Evolutionary conservation across 371 early-diverging fungal species (phyloP), one percentile per base, ranked within the genome.

Genomic region (Apophysomyces elegans): DNA sequence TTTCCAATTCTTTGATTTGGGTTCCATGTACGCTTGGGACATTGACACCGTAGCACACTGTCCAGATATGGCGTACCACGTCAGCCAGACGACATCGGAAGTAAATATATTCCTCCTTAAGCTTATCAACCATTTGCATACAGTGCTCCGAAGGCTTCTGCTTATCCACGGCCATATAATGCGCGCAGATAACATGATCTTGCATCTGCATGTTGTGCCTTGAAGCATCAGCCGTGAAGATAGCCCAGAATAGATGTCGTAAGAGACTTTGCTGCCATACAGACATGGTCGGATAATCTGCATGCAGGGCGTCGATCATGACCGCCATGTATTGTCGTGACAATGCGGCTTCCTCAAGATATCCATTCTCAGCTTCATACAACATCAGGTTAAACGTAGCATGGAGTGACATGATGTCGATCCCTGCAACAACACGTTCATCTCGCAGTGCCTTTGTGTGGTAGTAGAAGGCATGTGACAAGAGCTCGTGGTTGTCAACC

Each of bases 41-140:
- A 32, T 54, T 38, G 41, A 66, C 41, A 11, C 43, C 45, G 58
- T 71, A 71, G 36, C 71, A 71, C 37, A 39, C 39, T 13, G 63
- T 47, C 61, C 65, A 62, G n/a, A 71, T 71, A 13, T 61, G 56
- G 11, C 67, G 67, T 14, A 71, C 45, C 32, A 66, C 61, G 7
- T 63, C 67, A 14, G 71, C 71, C 14, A 71, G 58, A 0, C 67
- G 63, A 50, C 71, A 71, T 1, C 71, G 71, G 41, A 45, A 71
- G 38, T 71, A 71, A 41, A 71, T 71, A 45, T 71, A 71, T 26
- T 71, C 71, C 59, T 71, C 71, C 58, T 71, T 71, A 59, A 71
- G 67, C 39, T 58, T 62, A 45, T 71, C 71, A 5, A 71, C 67
- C 13, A 63, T 37, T 26, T 71, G 71, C 13, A 63, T 14, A 14